phyloP scores from a whole-genome alignment of 495 filamentous ascomycete genomes.

The Aspergillus affinis region DNA sequence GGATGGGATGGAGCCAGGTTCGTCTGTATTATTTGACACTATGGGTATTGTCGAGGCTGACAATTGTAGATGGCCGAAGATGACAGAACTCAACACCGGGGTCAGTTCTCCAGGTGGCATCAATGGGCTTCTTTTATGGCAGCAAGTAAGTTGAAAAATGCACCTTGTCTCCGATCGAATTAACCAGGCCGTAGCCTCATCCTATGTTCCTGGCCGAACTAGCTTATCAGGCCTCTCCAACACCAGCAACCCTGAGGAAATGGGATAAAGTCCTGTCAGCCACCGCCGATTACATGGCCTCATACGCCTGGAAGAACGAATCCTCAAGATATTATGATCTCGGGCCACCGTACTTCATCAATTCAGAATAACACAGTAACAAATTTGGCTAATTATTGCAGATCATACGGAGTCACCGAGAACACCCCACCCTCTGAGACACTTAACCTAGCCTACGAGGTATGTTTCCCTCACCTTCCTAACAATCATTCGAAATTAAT shows the following conservation, averaged over 20 bases:
- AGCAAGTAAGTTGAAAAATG: slow-evolving; percentile 11
- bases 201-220: slow-evolving; percentile 20
- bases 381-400: background rate
- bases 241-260: slow-evolving; percentile 7
- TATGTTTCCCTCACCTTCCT: background rate
- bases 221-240: slow-evolving; percentile 17
- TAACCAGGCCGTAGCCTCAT: slow-evolving; percentile 12
- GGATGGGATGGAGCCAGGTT: slow-evolving; percentile 21
- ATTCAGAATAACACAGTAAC: background rate
- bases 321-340: slow-evolving; percentile 20
- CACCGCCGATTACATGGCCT: slow-evolving; percentile 19
- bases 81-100: slow-evolving; percentile 17
- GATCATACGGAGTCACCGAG: slow-evolving; percentile 19
- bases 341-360: slow-evolving; percentile 16
- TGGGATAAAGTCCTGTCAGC: slow-evolving; percentile 16
- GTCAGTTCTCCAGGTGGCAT: slow-evolving; percentile 18
- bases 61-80: slow-evolving; percentile 17
- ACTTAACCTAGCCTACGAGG: slow-evolving; percentile 18
- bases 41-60: no score
- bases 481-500: background rate
- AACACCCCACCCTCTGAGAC: slow-evolving; percentile 16
- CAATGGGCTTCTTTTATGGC: slow-evolving; percentile 19
- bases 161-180: background rate
- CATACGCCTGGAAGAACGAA: slow-evolving; percentile 17
- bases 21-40: background rate